Evolutionary conservation across 1,139 yeast species (phyloP).

Genomic region (Hemisphaericaspora xylanilytica): DNA sequence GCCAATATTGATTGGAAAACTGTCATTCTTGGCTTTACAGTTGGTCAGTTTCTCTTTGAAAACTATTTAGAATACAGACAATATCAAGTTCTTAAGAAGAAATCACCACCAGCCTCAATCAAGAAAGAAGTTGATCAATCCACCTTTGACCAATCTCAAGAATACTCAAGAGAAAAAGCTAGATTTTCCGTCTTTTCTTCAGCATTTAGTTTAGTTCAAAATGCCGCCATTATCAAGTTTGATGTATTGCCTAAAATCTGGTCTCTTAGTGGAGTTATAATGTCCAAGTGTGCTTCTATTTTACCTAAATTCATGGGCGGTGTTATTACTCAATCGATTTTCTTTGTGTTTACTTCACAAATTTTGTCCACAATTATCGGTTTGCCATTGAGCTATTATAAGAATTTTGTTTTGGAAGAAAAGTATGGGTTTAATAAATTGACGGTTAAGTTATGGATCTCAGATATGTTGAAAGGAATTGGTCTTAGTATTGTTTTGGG

Average conservation of each 20-base stretch:
- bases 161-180: slow-evolving; percentile 80
- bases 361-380: slow-evolving; percentile 50
- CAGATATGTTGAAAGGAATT: slow-evolving; percentile 65
- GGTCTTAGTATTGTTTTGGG: slow-evolving; percentile 58
- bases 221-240: slow-evolving; percentile 54
- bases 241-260: slow-evolving; percentile 72
- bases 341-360: slow-evolving; percentile 50
- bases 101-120: slow-evolving; percentile 62
- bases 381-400: slow-evolving; percentile 71
- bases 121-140: slow-evolving; percentile 65
- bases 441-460: slow-evolving; percentile 66
- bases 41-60: slow-evolving; percentile 74
- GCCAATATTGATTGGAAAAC: slow-evolving; percentile 77
- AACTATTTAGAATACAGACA: slow-evolving; percentile 75
- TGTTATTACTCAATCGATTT: slow-evolving; percentile 63
- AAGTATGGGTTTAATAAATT: slow-evolving; percentile 89
- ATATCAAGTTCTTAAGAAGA: slow-evolving; percentile 57
- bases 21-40: slow-evolving; percentile 69
- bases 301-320: slow-evolving; percentile 51
- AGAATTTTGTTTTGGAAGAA: slow-evolving; percentile 86
- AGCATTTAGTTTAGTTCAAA: slow-evolving; percentile 52
- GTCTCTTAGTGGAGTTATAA: slow-evolving; percentile 46
- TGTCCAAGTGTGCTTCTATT: slow-evolving; percentile 29
- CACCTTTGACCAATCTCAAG: slow-evolving; percentile 75
- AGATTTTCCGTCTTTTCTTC: slow-evolving; percentile 62